Evolutionary conservation across 225 moss, liverwort and hornwort species (phyloP).

Genomic region (Ulota crispa): DNA sequence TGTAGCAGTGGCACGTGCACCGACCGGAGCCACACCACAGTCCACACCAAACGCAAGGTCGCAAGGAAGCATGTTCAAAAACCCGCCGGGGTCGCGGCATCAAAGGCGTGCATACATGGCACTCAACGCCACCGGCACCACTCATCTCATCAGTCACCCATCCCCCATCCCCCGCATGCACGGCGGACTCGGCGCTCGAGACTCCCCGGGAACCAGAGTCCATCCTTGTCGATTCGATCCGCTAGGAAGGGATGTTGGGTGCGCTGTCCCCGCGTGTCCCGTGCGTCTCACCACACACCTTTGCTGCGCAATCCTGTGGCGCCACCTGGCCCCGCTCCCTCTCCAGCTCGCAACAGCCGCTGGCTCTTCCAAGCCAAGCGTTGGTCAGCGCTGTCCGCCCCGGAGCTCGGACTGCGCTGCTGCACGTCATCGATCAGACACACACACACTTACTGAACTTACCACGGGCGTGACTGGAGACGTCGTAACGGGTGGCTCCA

Average conservation of each 20-base stretch:
- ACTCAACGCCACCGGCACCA: slow-evolving; percentile 7
- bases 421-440: not conserved
- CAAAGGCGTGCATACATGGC: slow-evolving; percentile 18
- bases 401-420: too few species aligned
- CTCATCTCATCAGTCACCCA: too few species aligned
- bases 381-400: not conserved
- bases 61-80: not conserved
- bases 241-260: not conserved
- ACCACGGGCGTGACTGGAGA: slow-evolving; percentile 17
- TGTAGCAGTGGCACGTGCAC: not conserved
- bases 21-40: not conserved
- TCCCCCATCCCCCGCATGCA: not conserved
- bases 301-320: not conserved
- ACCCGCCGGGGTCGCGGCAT: not conserved
- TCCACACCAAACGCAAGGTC: not conserved
- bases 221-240: not conserved
- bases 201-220: not conserved
- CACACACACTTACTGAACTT: not conserved
- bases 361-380: slow-evolving; percentile 13
- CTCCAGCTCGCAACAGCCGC: not conserved
- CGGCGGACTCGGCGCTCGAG: slow-evolving; percentile 4
- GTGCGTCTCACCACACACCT: not conserved
- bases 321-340: too few species aligned
- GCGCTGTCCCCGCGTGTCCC: slow-evolving; percentile 33
- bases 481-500: slow-evolving; percentile 19